Evolutionary conservation across 2,329 filamentous ascomycete species (phyloP), one percentile per base, ranked within the genome.

Genomic region (Diaporthe destruens): DNA sequence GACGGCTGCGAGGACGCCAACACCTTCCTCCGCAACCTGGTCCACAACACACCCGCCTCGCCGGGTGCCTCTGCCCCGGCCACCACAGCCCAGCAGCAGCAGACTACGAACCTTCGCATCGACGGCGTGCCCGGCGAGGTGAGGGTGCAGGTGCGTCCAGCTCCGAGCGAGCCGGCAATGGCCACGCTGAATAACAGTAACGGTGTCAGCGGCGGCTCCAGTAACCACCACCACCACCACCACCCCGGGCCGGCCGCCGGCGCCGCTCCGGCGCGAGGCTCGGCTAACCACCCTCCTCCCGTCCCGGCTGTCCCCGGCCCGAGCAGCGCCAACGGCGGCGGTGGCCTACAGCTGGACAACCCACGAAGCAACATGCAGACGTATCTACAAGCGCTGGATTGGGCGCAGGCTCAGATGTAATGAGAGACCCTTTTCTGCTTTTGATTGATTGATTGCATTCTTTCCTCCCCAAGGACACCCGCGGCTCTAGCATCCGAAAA

Each of bases 1-100:
- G 92, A 94, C 76, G 92, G 92, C 16, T 94, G 91, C 74, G 88
- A 91, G 42, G 91, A 91, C 71, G 94, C 93, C 20, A 92, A 93
- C 75, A 87, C 89, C 42, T 92, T 93, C 77, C 90, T 95, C 68
- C 87, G 91, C 70, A 89, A 91, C 66, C 86, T 94, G 8, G 87
- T 89, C 51, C 83, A 82, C 75, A 78, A 84, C 74, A 81, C 81
- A 3, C 84, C 85, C 18, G 77, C 78, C 57, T 83, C 83, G 6
- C 81, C 80, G n/a, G 77, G 61, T 54, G 32, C 69, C 53, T 63
- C 70, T 55, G 65, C 70, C 39, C 65, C 36, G 29, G 56, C 59
- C 7, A n/a, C 44, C 18, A 18, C 44, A 6, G 18, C 44, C 14
- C 39, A 16, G 39, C 39, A 42, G 36, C 44, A 47, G 68, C 80